phyloP scores from a whole-genome alignment of 331 rosid species.

The Spiraea crenata region DNA sequence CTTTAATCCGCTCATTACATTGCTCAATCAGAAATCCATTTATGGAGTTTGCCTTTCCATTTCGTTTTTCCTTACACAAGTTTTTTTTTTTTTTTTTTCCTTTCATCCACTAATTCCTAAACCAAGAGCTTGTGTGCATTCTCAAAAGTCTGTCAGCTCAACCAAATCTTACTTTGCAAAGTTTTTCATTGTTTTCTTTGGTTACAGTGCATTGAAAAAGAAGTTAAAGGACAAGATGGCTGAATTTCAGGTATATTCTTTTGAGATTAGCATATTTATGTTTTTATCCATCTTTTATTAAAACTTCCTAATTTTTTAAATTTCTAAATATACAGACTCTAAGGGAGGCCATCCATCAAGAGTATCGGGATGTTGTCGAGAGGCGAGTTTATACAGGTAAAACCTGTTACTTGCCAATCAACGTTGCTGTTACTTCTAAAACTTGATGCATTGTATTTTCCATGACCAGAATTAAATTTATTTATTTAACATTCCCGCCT shows the following conservation, averaged over 20 bases:
- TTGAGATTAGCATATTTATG: not conserved
- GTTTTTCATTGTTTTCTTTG: slow-evolving; percentile 4
- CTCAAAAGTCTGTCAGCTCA: slow-evolving; percentile 9
- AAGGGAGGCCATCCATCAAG: slow-evolving; percentile 82
- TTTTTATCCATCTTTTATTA: not conserved
- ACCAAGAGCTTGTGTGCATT: not conserved
- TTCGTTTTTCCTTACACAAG: not conserved
- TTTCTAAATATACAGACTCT: slow-evolving; percentile 48
- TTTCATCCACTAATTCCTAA: not conserved
- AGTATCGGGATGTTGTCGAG: slow-evolving; percentile 87
- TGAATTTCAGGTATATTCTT: slow-evolving; percentile 77
- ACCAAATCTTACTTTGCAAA: slow-evolving; percentile 22
- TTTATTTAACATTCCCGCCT: slow-evolving; percentile 18
- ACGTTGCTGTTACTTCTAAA: slow-evolving; percentile 17
- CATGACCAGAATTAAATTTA: slow-evolving; percentile 12
- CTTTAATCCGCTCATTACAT: not conserved
- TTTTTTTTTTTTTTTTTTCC: not conserved
- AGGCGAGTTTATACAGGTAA: slow-evolving; percentile 94
- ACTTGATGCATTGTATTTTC: slow-evolving; percentile 23
- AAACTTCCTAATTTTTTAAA: slow-evolving; percentile 1
- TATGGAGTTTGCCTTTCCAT: not conserved
- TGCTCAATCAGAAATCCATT: not conserved
- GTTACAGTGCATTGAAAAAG: slow-evolving; percentile 75
- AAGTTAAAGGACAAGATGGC: slow-evolving; percentile 91
- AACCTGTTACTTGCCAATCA: slow-evolving; percentile 18